Evolutionary conservation across 1,139 yeast species (phyloP).

Genomic region (Scheffersomyces lignicola): DNA sequence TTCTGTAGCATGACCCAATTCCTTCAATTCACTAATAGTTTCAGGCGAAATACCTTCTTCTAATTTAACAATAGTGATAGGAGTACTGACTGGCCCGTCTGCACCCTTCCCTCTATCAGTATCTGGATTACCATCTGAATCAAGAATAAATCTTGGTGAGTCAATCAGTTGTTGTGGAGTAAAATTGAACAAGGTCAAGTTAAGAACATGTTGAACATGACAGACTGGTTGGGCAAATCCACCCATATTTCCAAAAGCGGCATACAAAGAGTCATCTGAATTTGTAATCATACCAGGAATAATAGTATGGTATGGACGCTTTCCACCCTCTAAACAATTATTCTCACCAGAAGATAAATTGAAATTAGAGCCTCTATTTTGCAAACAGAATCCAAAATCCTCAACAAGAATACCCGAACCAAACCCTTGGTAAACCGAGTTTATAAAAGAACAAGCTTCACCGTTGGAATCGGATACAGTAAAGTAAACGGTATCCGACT

Average conservation of each 20-base stretch:
- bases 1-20: conserved; percentile 59
- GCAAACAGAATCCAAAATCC: conserved; percentile 68
- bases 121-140: conserved; percentile 46
- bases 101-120: conserved; percentile 61
- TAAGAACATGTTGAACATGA: conserved; percentile 75
- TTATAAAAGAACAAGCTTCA: conserved; percentile 80
- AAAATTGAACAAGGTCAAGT: conserved; percentile 61
- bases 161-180: conserved; percentile 77
- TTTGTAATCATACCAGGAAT: conserved; percentile 73
- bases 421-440: conserved; percentile 69
- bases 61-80: conserved; percentile 57
- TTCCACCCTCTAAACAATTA: conserved; percentile 66
- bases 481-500: conserved; percentile 77
- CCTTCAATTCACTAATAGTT: conserved; percentile 43
- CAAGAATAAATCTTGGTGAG: conserved; percentile 69
- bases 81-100: conserved; percentile 65
- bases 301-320: conserved; percentile 81
- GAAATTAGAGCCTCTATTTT: conserved; percentile 78
- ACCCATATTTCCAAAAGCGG: conserved; percentile 84
- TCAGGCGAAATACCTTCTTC: conserved; percentile 61
- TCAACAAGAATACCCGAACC: conserved; percentile 74
- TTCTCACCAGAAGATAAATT: conserved; percentile 57
- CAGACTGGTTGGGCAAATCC: conserved; percentile 89
- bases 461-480: conserved; percentile 71
- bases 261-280: conserved; percentile 48